Evolutionary conservation across 257 asterid genomes (phyloP), one percentile per base, ranked within the genome.

Genomic region (Anisodus acutangulus): DNA sequence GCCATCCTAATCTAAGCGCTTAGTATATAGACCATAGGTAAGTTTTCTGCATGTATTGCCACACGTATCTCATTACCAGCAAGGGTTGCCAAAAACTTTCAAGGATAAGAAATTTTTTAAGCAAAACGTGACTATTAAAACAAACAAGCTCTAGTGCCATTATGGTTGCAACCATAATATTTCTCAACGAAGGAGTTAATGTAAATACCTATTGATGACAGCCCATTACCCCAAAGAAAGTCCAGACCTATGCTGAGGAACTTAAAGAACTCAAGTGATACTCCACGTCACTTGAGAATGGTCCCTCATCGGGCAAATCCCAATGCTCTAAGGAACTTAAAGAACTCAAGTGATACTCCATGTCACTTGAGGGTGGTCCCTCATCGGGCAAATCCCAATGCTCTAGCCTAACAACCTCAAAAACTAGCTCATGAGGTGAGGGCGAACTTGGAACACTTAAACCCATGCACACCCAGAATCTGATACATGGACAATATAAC

Each of bases 51-150:
- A 6, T 71, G 79, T 45, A 45, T 71, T 71, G 58, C 16, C 57
- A 71, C 79, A n/a, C 79, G 45, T 10, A 45, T 45, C 79, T 45
- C 79, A 71, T 43, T 71, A 45, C 39, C 17, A 71, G 58, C 79
- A 45, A 71, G n/a, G 79, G 58, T 45, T n/a, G 58, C 79, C 53
- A 71, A 71, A 71, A 45, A n/a, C 16, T 45, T 71, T 45, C 79
- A 71, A 19, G 10, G 39, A n/a, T 11, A 2, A 45, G 39, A 45
- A 71, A 12, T 45, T 9, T 13, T 43, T n/a, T 4, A 45, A 71
- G 39, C 39, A 71, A 43, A 45, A n/a, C 45, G 31, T 45, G 58
- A 71, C n/a, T 19, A 71, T n/a, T 71, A 71, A 6, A 47, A 71
- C 39, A 71, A 71, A 71, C 37, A 9, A 19, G 17, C 9, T 71